phyloP scores from a whole-genome alignment of 1,139 yeast species.

The Eremothecium gossypii region DNA sequence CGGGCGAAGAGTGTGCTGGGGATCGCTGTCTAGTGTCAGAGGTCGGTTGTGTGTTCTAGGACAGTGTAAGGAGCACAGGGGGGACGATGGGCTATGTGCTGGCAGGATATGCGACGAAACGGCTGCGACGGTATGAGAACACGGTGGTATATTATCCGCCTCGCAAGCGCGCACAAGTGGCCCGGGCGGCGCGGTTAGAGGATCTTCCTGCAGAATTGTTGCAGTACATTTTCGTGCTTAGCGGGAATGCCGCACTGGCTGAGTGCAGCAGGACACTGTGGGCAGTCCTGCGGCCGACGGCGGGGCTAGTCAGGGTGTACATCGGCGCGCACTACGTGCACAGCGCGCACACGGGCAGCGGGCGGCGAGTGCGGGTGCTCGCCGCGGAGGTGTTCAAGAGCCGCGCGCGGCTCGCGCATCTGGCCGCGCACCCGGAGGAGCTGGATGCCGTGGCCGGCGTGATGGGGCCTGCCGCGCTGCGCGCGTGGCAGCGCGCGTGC shows the following conservation, averaged over 20 bases:
- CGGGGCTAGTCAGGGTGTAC: conserved; percentile 6
- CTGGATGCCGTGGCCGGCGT: conserved; percentile 4
- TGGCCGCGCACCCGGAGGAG: conserved; percentile 6
- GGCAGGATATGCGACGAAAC: conserved; percentile 15
- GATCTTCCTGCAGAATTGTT: conserved; percentile 17
- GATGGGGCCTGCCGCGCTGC: conserved; percentile 4
- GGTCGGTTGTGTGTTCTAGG: too few species aligned
- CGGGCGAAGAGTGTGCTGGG: too few species aligned
- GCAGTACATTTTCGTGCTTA: conserved; percentile 15
- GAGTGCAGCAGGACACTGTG: conserved; percentile 11
- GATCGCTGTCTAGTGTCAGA: too few species aligned
- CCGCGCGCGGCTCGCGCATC: conserved; percentile 3
- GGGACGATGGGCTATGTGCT: conserved; percentile 16
- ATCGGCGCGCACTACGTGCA: conserved; percentile 11
- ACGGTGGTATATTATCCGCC: conserved; percentile 3
- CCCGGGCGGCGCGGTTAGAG: conserved; percentile 1
- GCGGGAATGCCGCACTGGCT: conserved; percentile 11
- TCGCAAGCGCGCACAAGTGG: not conserved
- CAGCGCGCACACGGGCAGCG: conserved; percentile 1
- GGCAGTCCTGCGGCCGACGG: conserved; percentile 9
- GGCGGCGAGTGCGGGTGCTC: conserved; percentile 2
- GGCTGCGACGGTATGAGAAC: conserved; percentile 4
- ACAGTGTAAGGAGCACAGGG: not conserved
- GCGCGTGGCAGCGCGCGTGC: conserved; percentile 4
- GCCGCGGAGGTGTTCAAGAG: conserved; percentile 5